These are phyloP conservation scores for Fusarium paranaense DNA, from an alignment of 2,329 filamentous ascomycete genomes.

Conservation along the genomic window DNA sequence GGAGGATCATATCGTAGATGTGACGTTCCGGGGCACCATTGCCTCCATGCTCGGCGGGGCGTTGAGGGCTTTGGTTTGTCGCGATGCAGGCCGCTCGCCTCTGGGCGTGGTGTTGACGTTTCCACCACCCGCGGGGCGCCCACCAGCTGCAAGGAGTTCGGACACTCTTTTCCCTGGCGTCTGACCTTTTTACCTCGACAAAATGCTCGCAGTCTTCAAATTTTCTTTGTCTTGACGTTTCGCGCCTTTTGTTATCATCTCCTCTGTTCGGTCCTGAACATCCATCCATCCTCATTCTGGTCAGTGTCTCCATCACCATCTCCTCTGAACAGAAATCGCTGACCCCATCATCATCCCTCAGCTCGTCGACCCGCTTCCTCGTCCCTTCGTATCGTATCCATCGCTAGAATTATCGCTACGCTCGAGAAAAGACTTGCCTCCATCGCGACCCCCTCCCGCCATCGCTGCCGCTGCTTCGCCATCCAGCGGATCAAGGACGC, in stretches of 20 bases:
- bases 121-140: neutral
- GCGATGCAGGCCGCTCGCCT: too few relatives aligned
- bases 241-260: neutral
- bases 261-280: conserved; percentile 10
- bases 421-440: neutral
- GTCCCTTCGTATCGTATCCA: neutral
- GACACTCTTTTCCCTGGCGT: conserved; percentile 4
- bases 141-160: neutral
- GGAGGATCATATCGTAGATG: neutral
- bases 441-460: neutral
- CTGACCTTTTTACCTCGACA: neutral
- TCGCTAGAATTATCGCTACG: neutral
- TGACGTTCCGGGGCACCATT: neutral
- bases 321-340: conserved; percentile 7
- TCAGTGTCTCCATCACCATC: conserved; percentile 6
- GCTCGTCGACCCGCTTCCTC: too few relatives aligned
- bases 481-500: neutral
- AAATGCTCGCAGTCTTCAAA: neutral
- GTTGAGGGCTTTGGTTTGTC: neutral
- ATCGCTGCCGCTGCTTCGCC: neutral
- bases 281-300: neutral
- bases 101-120: neutral
- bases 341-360: neutral
- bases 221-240: neutral
- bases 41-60: rapidly evolving